phyloP scores from a whole-genome alignment of 257 asterid species.

The Solanum paucissectum region DNA sequence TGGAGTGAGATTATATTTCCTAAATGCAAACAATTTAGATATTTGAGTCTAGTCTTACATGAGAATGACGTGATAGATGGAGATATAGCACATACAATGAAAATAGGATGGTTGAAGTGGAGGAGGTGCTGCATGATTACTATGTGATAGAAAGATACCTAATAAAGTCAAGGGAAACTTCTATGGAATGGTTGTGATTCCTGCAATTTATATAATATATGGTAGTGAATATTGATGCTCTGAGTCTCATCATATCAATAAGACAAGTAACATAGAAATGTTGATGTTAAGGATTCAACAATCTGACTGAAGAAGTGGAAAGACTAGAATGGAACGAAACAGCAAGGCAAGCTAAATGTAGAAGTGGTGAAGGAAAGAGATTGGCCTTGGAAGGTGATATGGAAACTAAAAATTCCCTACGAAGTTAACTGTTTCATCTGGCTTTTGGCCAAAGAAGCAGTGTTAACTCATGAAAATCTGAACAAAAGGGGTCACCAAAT shows the following conservation, averaged over 20 bases:
- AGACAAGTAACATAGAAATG: not conserved
- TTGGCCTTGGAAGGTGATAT: too few species aligned
- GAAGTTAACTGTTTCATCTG: too few species aligned
- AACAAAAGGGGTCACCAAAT: too few species aligned
- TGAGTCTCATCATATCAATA: not conserved
- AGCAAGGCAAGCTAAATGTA: too few species aligned
- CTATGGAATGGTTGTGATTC: not conserved
- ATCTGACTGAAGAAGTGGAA: too few species aligned
- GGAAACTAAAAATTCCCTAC: too few species aligned
- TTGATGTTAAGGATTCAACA: too few species aligned
- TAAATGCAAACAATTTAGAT: not conserved
- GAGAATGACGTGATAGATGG: not conserved
- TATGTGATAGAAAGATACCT: not conserved
- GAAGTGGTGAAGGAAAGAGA: too few species aligned
- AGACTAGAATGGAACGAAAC: too few species aligned
- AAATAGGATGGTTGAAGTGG: not conserved
- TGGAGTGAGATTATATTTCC: not conserved
- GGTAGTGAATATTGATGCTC: not conserved
- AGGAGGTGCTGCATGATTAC: not conserved
- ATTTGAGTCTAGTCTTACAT: not conserved
- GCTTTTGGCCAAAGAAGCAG: too few species aligned
- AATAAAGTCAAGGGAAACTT: not conserved
- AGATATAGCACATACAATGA: not conserved
- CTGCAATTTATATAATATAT: not conserved
- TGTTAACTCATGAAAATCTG: too few species aligned